Conservation (phyloP, 1,284 basidiomycete genomes). For the Psilocybe mexicana region DNA sequence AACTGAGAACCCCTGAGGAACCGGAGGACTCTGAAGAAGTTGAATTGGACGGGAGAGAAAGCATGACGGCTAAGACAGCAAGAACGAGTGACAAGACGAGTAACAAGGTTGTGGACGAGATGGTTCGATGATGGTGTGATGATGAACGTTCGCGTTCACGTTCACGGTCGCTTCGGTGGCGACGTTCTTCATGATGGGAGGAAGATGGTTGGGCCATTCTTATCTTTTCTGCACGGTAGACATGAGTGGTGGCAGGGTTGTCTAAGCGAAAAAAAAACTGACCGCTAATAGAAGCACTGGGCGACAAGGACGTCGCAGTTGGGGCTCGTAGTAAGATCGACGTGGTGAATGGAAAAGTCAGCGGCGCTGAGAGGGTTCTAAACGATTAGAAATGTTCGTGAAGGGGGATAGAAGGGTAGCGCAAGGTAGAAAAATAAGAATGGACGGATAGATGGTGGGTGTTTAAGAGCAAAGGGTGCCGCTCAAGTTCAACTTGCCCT, state of each 20-base stretch:
- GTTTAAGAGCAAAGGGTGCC: slow-evolving; percentile 25
- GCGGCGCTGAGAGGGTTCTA: slow-evolving; percentile 16
- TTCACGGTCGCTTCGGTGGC: slow-evolving; percentile 61
- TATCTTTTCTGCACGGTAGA: slow-evolving; percentile 37
- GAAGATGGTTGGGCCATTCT: slow-evolving; percentile 87
- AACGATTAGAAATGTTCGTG: slow-evolving; percentile 4
- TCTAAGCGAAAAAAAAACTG: slow-evolving; percentile 20
- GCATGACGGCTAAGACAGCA: slow-evolving; percentile 81
- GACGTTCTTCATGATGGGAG: slow-evolving; percentile 67
- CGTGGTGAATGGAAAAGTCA: slow-evolving; percentile 46
- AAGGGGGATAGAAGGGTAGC: slow-evolving; percentile 24
- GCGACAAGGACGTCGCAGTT: slow-evolving; percentile 64
- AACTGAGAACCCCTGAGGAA: slow-evolving; percentile 57
- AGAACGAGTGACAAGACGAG: slow-evolving; percentile 81
- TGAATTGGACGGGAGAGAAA: slow-evolving; percentile 65
- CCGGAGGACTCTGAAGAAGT: slow-evolving; percentile 35
- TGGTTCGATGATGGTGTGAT: slow-evolving; percentile 75
- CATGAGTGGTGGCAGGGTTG: slow-evolving; percentile 16
- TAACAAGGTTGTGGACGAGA: slow-evolving; percentile 84
- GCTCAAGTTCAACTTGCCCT: slow-evolving; percentile 24
- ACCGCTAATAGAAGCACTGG: slow-evolving; percentile 62
- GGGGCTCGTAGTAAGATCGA: slow-evolving; percentile 59
- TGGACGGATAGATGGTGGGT: slow-evolving; percentile 19
- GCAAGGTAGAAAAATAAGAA: slow-evolving; percentile 12
- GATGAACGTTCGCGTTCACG: slow-evolving; percentile 42